Conservation (phyloP, 1,284 basidiomycete genomes). For the Ceratobasidium sp. region DNA sequence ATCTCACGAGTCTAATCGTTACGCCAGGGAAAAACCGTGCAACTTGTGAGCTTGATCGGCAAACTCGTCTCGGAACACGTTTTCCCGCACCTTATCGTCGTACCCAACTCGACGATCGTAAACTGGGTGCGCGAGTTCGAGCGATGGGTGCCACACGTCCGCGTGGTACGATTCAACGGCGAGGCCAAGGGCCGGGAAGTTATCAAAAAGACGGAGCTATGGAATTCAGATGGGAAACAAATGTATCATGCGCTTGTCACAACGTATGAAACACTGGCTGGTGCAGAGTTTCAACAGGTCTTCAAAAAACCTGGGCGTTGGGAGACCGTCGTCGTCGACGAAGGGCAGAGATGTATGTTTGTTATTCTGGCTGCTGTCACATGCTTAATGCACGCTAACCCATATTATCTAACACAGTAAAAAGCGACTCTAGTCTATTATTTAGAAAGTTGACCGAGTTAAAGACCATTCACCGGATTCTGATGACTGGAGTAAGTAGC, state of each 20-base stretch:
- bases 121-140: constrained; percentile 91
- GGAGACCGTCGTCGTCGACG: constrained; percentile 93
- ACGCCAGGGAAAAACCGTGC: constrained; percentile 88
- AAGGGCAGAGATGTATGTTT: constrained; percentile 86
- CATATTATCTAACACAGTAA: constrained; percentile 64
- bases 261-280: constrained; percentile 85
- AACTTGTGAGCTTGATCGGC: constrained; percentile 88
- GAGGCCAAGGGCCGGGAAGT: constrained; percentile 82
- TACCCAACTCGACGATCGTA: constrained; percentile 92
- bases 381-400: not conserved
- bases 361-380: constrained; percentile 2
- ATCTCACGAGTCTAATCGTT: constrained; percentile 36
- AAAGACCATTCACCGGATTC: constrained; percentile 81
- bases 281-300: constrained; percentile 72
- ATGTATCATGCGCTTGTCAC: constrained; percentile 89
- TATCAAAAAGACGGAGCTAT: constrained; percentile 85
- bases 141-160: constrained; percentile 86
- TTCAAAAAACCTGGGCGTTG: constrained; percentile 87
- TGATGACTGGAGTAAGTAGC: constrained; percentile 83
- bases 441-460: constrained; percentile 87
- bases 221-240: constrained; percentile 65
- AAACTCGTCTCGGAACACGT: constrained; percentile 70
- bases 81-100: constrained; percentile 87
- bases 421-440: constrained; percentile 80
- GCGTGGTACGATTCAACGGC: constrained; percentile 85